phyloP scores from a whole-genome alignment of 1,139 yeast species.

The Kurtzmaniella quercitrusa region DNA sequence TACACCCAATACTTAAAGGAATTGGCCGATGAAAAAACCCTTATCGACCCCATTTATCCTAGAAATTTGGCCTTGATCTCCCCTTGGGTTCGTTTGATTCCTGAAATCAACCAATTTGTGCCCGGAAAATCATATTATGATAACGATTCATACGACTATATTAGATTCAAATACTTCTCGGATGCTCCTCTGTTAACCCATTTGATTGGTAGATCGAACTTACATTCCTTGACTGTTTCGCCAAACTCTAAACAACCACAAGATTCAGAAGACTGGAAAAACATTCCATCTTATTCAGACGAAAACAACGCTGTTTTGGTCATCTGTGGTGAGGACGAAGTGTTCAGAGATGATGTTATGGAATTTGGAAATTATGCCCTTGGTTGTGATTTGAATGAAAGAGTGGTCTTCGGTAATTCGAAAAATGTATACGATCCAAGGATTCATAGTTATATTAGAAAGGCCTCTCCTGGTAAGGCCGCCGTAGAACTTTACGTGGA shows the following conservation, averaged over 20 bases:
- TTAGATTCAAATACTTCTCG: conserved; percentile 13
- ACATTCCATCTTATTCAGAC: conserved; percentile 27
- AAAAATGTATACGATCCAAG: conserved; percentile 17
- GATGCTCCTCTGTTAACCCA: conserved; percentile 4
- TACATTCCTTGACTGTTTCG: conserved; percentile 10
- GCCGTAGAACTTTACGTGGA: conserved; percentile 25
- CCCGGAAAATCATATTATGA: conserved; percentile 36
- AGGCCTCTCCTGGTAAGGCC: conserved; percentile 13
- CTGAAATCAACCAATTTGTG: conserved; percentile 11
- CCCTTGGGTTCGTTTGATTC: conserved; percentile 35
- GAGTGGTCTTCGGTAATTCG: conserved; percentile 23
- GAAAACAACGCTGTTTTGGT: conserved; percentile 25
- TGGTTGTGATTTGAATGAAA: conserved; percentile 19
- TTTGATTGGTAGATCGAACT: conserved; percentile 12
- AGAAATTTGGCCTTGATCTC: conserved; percentile 28
- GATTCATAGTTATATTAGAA: conserved; percentile 13
- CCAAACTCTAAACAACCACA: conserved; percentile 15
- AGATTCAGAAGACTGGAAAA: conserved; percentile 27
- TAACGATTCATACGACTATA: conserved; percentile 28
- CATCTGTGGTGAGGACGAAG: conserved; percentile 41
- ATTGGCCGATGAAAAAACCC: background rate
- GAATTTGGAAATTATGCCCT: conserved; percentile 34
- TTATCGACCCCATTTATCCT: conserved; percentile 21
- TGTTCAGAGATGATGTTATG: conserved; percentile 38
- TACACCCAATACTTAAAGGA: conserved; percentile 25